Base-by-base conservation (phyloP, 2,329 filamentous ascomycete genomes). In the Huntiella savannae region DNA sequence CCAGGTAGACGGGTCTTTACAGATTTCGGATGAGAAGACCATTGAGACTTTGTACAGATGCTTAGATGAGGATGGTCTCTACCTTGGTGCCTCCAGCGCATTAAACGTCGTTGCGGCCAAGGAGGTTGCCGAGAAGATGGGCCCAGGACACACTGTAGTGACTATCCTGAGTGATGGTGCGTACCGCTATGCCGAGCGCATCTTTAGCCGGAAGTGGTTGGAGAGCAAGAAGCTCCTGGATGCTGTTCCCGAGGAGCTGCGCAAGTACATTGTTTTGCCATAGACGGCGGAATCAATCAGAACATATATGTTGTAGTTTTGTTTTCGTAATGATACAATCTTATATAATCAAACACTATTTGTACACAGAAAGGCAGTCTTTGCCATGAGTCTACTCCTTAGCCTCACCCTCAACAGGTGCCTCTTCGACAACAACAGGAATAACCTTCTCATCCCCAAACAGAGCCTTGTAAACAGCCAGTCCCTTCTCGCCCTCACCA, bases 21-120 rank as follows among this genome's bases (percentile, higher is more conserved):
- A 79, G 59, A 85, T 98, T 54, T 72, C 76, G 51, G 91, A 98
- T 59, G 86, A 91, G 66, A 87, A 93, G 73, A 92, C 79, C 56
- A 88, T 98, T 54, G 84, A 83, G 63, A 96, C 95, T 91, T 85
- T 98, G 39, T 98, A 96, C 66, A 71, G 88, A 53, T 94, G 88
- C 58, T 68, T 98, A 52, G 87, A 96, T 57, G 86, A 96, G 63
- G 91, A 98, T 60, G 91, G 91, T 2, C 65, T 98, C 44, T 98
- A 98, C 61, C 71, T 98, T 2, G 91, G 91, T 52, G 91, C 91
- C 34, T 94, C 85, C 64, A 93, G 84, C 17, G 82, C 84, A 49
- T 67, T 98, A 56, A 98, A 98, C 59, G 91, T 98, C 11, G 91
- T 88, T 5, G 91, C 91, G 1, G 91, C 91, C 12, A 85, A 88